phyloP scores from a whole-genome alignment of 768 basidiomycete species.

The Naganishia kalamii region DNA sequence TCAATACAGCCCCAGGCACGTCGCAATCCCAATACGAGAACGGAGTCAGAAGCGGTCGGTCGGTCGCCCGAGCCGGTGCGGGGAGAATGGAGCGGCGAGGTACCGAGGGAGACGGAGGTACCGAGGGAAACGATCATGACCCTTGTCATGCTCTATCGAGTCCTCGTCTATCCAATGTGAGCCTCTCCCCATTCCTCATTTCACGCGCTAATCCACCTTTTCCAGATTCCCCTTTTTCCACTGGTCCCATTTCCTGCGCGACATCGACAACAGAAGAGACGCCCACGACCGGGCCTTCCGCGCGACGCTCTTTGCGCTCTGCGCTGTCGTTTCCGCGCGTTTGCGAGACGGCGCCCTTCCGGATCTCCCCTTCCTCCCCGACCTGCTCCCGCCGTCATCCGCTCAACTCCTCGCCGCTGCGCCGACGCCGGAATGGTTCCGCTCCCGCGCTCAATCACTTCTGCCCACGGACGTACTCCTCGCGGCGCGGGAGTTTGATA shows the following conservation, averaged over 20 bases:
- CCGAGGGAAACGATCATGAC: slow-evolving; percentile 19
- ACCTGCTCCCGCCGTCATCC: slow-evolving; percentile 1
- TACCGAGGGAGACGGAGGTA: too few species aligned
- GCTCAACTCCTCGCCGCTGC: slow-evolving; percentile 2
- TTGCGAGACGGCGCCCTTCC: slow-evolving; percentile 25
- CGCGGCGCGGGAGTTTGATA: slow-evolving; percentile 30
- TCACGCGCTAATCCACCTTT: slow-evolving; percentile 1
- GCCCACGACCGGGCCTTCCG: slow-evolving; percentile 23
- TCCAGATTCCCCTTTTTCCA: slow-evolving; percentile 22
- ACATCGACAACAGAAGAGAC: slow-evolving; percentile 18
- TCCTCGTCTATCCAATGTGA: slow-evolving; percentile 32
- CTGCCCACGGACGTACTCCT: slow-evolving; percentile 24
- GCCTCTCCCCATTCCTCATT: slow-evolving; percentile 12
- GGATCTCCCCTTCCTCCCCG: background rate
- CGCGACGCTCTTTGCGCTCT: slow-evolving; percentile 23
- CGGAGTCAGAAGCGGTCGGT: background rate
- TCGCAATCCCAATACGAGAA: background rate
- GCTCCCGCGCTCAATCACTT: slow-evolving; percentile 26
- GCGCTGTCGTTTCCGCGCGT: slow-evolving; percentile 25
- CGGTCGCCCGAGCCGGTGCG: background rate
- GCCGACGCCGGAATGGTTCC: slow-evolving; percentile 31
- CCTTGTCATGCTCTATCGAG: slow-evolving; percentile 25
- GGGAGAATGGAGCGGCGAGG: background rate
- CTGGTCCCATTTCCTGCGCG: slow-evolving; percentile 25
- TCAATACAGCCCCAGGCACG: background rate